Conservation (phyloP, 352 stramenopile genomes). For the Pythium catenulatum region DNA sequence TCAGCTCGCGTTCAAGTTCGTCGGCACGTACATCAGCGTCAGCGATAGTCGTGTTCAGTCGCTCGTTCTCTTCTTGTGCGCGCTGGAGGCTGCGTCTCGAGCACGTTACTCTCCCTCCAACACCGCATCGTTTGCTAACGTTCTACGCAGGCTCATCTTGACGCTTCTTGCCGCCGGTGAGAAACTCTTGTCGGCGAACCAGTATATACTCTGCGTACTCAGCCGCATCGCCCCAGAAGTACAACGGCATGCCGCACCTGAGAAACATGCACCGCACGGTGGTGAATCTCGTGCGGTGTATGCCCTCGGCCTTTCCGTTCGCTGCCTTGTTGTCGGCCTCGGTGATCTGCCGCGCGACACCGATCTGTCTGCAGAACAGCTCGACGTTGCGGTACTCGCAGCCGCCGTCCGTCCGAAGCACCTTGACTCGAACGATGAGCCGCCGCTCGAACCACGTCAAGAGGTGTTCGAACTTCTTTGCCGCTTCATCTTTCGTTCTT, state of each 20-base stretch:
- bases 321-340: slow-evolving; percentile 52
- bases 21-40: no score
- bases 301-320: slow-evolving; percentile 66
- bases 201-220: slow-evolving; percentile 62
- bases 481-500: slow-evolving; percentile 33
- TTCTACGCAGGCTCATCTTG: no score
- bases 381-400: slow-evolving; percentile 60
- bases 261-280: slow-evolving; percentile 64
- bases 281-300: slow-evolving; percentile 63
- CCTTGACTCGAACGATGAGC: slow-evolving; percentile 6
- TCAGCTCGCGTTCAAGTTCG: no score
- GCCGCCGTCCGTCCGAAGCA: slow-evolving; percentile 42
- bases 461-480: slow-evolving; percentile 42
- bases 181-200: no score
- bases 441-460: slow-evolving; percentile 10
- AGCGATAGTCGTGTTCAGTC: no score
- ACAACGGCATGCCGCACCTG: slow-evolving; percentile 43
- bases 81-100: no score
- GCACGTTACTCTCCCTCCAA: no score
- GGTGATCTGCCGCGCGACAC: slow-evolving; percentile 46
- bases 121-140: no score
- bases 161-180: no score
- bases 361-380: slow-evolving; percentile 55
- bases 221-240: slow-evolving; percentile 51
- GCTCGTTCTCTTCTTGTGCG: no score